Base-by-base conservation (phyloP, 2,329 filamentous ascomycete species). In the Nannizzia gypsea region DNA sequence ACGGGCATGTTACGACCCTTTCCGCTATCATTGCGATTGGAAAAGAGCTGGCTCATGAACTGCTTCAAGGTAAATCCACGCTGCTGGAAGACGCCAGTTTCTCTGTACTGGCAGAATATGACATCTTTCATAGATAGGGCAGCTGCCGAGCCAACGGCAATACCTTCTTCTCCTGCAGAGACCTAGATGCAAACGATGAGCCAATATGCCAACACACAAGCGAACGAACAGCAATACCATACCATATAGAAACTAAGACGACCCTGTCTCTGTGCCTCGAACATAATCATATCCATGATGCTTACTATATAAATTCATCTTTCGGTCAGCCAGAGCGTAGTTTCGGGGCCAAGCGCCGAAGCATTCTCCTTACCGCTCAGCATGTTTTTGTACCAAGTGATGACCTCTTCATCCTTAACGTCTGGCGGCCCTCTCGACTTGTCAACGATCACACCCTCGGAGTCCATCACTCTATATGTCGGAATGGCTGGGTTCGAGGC, bases 261-360 rank as follows among this genome's bases (percentile, higher is more conserved):
- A n/a, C 91, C 91, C 74, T 99, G 93, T 52, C 93, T 81, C 74
- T 99, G 93, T 0, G 93, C 91, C 69, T 99, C 93, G 69, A 96
- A 96, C 91, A 97, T 97, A 71, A 97, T 88, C 59, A 95, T 74
- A 70, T 99, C 93, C 90, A 99, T 93, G 66, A 97, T 88, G 60
- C 87, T 84, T 60, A 86, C 82, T 80, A 63, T 48, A 36, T 31
- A 40, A n/a, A 42, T 36, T 36, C 26, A 15, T 9, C 17, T 4
- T 54, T 28, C n/a, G 24, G 50, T 36, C 52, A 42, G 52, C 50
- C 26, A 31, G n/a, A 20, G 24, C n/a, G 15, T 24, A 9, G 6
- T 11, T 24, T 26, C 44, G 9, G 24, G 17, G 9, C 20, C 31
- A 24, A 36, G 6, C 17, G 26, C 36, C n/a, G 38, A 42, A 15